A percentile compares a stretch with the other conserved stretches of the same genome.
phyloP scores from a whole-genome alignment of 148 eudicot genomes.

The Silene conica region DNA sequence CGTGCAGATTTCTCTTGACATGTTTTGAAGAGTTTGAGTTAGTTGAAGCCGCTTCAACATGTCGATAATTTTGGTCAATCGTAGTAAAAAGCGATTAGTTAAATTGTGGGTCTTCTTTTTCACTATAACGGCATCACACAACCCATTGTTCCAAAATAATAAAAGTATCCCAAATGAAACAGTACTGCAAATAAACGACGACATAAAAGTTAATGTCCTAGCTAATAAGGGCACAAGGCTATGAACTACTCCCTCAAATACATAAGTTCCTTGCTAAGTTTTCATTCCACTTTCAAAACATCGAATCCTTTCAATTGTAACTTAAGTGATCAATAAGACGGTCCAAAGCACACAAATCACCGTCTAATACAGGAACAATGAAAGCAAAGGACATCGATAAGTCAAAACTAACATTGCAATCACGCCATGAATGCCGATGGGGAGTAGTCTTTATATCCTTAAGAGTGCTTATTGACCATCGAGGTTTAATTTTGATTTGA shows the following conservation, averaged over 20 bases:
- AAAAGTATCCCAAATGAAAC: no score
- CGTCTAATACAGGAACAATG: not conserved
- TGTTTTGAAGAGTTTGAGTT: no score
- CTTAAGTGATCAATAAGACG: not conserved
- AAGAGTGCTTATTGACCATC: constrained; percentile 32
- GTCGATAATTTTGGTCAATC: no score
- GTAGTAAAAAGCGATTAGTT: no score
- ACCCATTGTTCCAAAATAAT: no score
- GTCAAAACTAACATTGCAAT: constrained; percentile 9
- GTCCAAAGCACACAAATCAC: not conserved
- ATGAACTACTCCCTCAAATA: not conserved
- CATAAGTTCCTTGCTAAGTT: not conserved
- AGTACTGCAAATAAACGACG: no score
- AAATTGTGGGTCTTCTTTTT: no score
- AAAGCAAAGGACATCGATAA: not conserved
- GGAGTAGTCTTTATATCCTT: constrained; percentile 11
- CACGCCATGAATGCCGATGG: constrained; percentile 12
- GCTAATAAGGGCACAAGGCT: not conserved
- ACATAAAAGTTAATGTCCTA: no score
- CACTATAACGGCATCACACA: no score
- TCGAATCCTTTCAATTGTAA: not conserved
- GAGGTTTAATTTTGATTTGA: constrained; percentile 66
- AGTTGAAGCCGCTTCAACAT: no score
- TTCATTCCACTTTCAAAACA: not conserved
- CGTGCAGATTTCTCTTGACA: no score